phyloP scores from a whole-genome alignment of 306 rosid genomes.

The Corylus avellana region DNA sequence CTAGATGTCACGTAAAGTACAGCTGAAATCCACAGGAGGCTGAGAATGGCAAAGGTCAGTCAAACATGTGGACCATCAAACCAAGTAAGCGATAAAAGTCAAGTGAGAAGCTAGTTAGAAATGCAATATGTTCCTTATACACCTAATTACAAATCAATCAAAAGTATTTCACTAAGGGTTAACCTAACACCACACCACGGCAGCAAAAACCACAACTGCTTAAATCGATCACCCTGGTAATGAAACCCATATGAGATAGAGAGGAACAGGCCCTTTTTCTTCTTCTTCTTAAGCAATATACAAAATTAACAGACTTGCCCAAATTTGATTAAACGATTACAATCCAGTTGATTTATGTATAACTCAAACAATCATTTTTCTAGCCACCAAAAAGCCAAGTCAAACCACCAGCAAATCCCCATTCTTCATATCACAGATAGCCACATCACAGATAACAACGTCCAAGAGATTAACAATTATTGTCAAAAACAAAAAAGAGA shows the following conservation, averaged over 20 bases:
- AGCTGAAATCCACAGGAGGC: background rate
- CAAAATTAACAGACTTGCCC: background rate
- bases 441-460: background rate
- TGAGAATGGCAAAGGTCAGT: background rate
- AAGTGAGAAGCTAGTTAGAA: background rate
- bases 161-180: background rate
- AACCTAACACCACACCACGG: background rate
- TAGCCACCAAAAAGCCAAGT: background rate
- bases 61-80: background rate
- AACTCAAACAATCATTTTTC: background rate
- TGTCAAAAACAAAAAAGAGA: background rate
- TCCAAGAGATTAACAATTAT: background rate
- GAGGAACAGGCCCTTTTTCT: background rate
- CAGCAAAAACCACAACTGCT: background rate
- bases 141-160: background rate
- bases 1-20: background rate
- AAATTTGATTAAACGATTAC: background rate
- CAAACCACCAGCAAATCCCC: background rate
- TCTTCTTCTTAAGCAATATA: background rate
- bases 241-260: background rate
- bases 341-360: background rate
- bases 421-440: background rate
- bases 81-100: background rate
- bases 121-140: background rate
- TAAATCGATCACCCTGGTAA: background rate